These are phyloP conservation scores for Mycena latifolia DNA, from an alignment of 768 basidiomycete genomes.

Conservation along the genomic window DNA sequence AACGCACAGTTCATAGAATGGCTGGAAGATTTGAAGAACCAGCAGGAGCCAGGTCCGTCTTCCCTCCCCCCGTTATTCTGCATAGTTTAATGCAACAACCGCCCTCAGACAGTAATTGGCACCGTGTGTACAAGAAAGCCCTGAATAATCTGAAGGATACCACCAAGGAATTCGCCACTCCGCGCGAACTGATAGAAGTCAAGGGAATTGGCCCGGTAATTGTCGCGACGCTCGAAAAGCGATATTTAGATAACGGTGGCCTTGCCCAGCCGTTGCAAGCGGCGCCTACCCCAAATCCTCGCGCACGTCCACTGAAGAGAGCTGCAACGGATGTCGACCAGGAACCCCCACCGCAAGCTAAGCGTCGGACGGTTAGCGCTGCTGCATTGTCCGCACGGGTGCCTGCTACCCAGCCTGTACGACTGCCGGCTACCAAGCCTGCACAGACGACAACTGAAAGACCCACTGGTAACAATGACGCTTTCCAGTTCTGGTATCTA, in stretches of 20 bases:
- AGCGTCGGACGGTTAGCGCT: conserved; percentile 24
- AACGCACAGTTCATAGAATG: conserved; percentile 17
- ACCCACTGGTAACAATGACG: background rate
- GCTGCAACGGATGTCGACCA: conserved; percentile 27
- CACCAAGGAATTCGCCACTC: conserved; percentile 12
- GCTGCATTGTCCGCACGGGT: background rate
- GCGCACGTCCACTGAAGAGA: conserved; percentile 28
- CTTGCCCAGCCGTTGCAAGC: background rate
- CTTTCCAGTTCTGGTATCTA: conserved; percentile 33
- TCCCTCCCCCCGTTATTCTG: too few relatives aligned
- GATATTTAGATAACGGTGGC: conserved; percentile 2
- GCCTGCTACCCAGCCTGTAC: background rate
- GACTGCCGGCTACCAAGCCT: background rate
- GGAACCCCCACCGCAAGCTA: conserved; percentile 21
- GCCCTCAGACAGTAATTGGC: conserved; percentile 3
- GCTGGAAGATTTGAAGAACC: conserved; percentile 10
- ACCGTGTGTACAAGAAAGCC: conserved; percentile 18
- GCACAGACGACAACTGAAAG: background rate
- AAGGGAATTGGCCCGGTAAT: conserved; percentile 10
- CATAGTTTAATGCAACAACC: background rate
- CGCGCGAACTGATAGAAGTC: conserved; percentile 11
- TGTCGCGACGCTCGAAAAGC: conserved; percentile 8
- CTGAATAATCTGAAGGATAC: background rate
- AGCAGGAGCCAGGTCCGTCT: conserved; percentile 9
- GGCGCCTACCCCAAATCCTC: too few relatives aligned